These are phyloP conservation scores for Saturnispora gosingensis DNA, from an alignment of 805 yeast species.

Conservation along the genomic window DNA sequence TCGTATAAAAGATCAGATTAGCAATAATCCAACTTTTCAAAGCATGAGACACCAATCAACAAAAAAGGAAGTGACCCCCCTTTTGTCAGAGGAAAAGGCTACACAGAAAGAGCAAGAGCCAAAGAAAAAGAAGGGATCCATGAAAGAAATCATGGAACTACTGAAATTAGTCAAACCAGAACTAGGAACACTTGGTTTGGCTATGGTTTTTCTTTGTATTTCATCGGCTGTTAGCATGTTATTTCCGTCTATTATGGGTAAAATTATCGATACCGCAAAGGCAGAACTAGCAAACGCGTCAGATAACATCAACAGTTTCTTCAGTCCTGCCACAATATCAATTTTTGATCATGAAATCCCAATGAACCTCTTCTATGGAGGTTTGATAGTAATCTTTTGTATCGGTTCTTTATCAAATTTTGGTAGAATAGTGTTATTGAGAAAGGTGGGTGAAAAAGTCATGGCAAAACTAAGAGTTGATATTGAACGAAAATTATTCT, in stretches of 20 bases:
- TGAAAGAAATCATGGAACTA: conserved; percentile 37
- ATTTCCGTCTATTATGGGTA: conserved; percentile 78
- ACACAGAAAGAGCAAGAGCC: not conserved
- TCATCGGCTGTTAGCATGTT: conserved; percentile 77
- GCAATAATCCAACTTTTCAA: not conserved
- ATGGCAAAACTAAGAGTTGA: conserved; percentile 78
- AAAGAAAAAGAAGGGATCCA: conserved; percentile 17
- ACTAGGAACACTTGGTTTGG: conserved; percentile 43
- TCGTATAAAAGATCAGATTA: not conserved
- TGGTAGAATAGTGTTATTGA: conserved; percentile 66
- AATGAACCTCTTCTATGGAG: conserved; percentile 52
- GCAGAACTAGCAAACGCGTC: conserved; percentile 10
- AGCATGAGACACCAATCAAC: conserved; percentile 5
- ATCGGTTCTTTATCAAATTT: conserved; percentile 73
- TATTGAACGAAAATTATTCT: conserved; percentile 64
- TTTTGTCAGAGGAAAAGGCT: not conserved
- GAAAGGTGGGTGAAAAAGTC: conserved; percentile 76
- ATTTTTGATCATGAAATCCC: conserved; percentile 44
- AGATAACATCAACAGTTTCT: not conserved
- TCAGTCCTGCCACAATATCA: conserved; percentile 16
- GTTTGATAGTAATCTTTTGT: conserved; percentile 52
- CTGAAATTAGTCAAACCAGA: conserved; percentile 52
- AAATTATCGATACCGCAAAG: conserved; percentile 65
- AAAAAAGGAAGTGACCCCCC: not conserved
- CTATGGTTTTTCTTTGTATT: conserved; percentile 52